phyloP scores from a whole-genome alignment of 768 basidiomycete species.

The Pleurotus giganteus region DNA sequence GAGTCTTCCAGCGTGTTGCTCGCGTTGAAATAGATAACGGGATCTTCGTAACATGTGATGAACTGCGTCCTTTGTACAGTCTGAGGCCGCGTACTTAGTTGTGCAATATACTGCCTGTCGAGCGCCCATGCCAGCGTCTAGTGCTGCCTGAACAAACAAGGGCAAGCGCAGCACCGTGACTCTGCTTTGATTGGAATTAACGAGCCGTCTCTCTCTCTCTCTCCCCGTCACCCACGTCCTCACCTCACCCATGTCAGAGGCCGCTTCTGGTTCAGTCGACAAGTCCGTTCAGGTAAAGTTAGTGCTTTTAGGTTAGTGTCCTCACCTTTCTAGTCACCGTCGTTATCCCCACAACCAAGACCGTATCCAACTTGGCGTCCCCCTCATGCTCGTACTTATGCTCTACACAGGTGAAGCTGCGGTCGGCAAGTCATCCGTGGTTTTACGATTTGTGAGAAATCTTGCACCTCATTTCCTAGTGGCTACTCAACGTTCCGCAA shows the following conservation, averaged over 20 bases:
- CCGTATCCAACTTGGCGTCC: too few species aligned
- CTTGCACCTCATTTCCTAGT: constrained; percentile 1
- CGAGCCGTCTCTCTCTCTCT: constrained; percentile 6
- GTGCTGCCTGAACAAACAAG: constrained; percentile 2
- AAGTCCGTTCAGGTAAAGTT: constrained; percentile 98
- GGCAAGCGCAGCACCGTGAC: constrained; percentile 13
- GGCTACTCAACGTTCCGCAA: constrained; percentile 15
- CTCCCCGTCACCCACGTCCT: constrained; percentile 14
- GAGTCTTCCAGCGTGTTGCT: constrained; percentile 26
- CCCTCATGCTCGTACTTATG: too few species aligned
- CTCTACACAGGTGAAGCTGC: constrained; percentile 83
- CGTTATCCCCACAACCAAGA: constrained; percentile 6
- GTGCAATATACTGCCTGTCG: too few species aligned
- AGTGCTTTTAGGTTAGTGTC: constrained; percentile 79
- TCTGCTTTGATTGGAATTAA: neutral
- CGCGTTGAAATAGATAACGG: constrained; percentile 39
- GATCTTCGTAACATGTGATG: constrained; percentile 42
- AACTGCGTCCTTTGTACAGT: constrained; percentile 37
- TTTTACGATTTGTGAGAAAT: constrained; percentile 85
- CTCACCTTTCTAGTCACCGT: neutral
- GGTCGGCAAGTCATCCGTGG: constrained; percentile 98
- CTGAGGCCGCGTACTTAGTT: too few species aligned
- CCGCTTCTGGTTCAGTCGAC: constrained; percentile 71
- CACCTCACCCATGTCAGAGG: constrained; percentile 59
- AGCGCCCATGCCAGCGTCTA: too few species aligned